Conservation (phyloP, 2,329 filamentous ascomycete genomes). For the Scytalidium sp. region DNA sequence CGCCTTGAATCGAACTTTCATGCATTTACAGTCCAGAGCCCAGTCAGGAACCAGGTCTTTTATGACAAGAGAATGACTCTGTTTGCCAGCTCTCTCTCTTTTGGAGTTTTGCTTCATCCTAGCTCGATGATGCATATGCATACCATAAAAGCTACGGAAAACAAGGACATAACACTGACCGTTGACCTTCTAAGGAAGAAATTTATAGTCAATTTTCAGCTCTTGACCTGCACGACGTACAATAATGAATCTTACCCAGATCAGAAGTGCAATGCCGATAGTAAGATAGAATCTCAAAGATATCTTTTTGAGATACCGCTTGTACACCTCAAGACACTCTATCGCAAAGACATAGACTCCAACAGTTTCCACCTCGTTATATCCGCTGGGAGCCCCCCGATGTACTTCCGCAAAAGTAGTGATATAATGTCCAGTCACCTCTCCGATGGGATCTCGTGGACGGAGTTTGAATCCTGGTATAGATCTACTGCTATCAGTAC, state of each 20-base stretch:
- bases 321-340: slow-evolving; percentile 41
- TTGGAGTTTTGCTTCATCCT: slow-evolving; percentile 57
- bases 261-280: neutral
- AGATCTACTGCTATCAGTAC: slow-evolving; percentile 62
- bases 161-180: slow-evolving; percentile 29
- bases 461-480: slow-evolving; percentile 54
- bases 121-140: slow-evolving; percentile 59
- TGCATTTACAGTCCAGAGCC: slow-evolving; percentile 24
- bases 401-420: slow-evolving; percentile 28
- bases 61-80: slow-evolving; percentile 38
- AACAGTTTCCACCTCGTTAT: slow-evolving; percentile 41
- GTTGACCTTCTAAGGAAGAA: slow-evolving; percentile 37
- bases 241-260: neutral
- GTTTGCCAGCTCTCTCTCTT: slow-evolving; percentile 47
- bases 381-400: slow-evolving; percentile 42
- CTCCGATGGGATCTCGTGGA: slow-evolving; percentile 44
- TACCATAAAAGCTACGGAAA: slow-evolving; percentile 26
- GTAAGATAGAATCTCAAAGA: slow-evolving; percentile 7
- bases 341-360: slow-evolving; percentile 32
- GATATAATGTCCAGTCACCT: slow-evolving; percentile 37
- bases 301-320: slow-evolving; percentile 35
- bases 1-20: neutral
- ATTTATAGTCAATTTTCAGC: slow-evolving; percentile 38
- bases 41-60: slow-evolving; percentile 24
- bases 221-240: slow-evolving; percentile 7